Evolutionary conservation across 163 green algal species (phyloP), one percentile per base, ranked within the genome.

Genomic region (Coccomyxa subellipsoidea): DNA sequence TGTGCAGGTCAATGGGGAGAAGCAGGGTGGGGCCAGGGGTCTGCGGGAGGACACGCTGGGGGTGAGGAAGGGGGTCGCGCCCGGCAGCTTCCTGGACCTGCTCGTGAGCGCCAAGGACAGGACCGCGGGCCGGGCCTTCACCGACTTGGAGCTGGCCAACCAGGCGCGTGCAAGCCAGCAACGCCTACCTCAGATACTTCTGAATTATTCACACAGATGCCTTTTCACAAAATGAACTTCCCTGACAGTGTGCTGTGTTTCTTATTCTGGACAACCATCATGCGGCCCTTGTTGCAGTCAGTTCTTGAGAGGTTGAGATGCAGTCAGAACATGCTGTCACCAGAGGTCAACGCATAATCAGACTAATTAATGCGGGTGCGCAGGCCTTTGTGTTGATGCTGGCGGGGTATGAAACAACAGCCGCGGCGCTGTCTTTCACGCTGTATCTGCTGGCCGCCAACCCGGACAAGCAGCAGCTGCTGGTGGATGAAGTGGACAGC

Each of bases 351-450:
- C n/a, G n/a, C n/a, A n/a, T n/a, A n/a, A n/a, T n/a, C n/a, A n/a
- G 7, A 38, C 21, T 29, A 7, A 10, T 75, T 2, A 18, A 34
- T 34, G 21, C 31, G n/a, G 7, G 9, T 39, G 32, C 8, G 5
- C 71, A 78, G 71, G 35, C 21, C 15, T 39, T 78, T 18, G 29
- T 73, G 40, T 75, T 75, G 40, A 40, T 73, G 27, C 36, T 90
- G 29, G 86, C 88, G 31, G 90, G 91, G 27, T 93, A 90, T 69
- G 90, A 92, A 75, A 93, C 91, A 4, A 93, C 90, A 12, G 89
- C 90, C 53, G 91, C 86, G 54, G 89, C 91, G n/a, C 81, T 94
- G n/a, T 77, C 83, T 3, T 92, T 87, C 76, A 75, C 87, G 15
- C 40, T 89, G 1, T 90, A 90, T 81, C 54, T 76, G 59, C 79